Conservation (phyloP, 371 early-diverging fungal genomes). For the Actinomortierella wolfii region DNA sequence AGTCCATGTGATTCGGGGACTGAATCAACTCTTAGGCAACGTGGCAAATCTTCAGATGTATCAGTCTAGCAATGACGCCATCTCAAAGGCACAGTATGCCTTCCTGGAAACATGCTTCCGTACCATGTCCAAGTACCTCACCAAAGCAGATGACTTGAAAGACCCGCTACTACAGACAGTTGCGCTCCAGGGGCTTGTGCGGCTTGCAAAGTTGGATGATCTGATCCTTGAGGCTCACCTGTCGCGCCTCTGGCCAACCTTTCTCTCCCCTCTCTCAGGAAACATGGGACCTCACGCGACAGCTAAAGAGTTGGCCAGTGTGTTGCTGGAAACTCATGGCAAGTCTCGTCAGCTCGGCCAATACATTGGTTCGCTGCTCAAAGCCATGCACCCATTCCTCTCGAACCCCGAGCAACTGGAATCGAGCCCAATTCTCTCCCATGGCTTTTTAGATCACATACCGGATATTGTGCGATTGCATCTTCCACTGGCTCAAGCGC, state of each 20-base stretch:
- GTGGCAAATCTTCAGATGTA: conserved; percentile 40
- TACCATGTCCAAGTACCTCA: conserved; percentile 26
- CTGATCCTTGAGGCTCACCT: conserved; percentile 34
- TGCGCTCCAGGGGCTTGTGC: conserved; percentile 29
- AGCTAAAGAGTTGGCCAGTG: conserved; percentile 39
- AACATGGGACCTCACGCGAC: conserved; percentile 15
- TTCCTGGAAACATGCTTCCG: conserved; percentile 38
- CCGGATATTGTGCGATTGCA: conserved; percentile 43
- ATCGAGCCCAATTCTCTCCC: conserved; percentile 52
- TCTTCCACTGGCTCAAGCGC: conserved; percentile 54
- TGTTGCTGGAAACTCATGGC: conserved; percentile 54
- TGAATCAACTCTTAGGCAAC: conserved; percentile 24
- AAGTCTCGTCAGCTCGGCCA: conserved; percentile 59
- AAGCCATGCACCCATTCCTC: conserved; percentile 28
- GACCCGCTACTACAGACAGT: conserved; percentile 25
- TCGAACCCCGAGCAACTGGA: conserved; percentile 25
- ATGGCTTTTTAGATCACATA: conserved; percentile 45
- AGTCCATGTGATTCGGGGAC: conserved; percentile 4
- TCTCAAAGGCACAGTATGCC: conserved; percentile 24
- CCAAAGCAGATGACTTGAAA: conserved; percentile 8
- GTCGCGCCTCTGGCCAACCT: conserved; percentile 38
- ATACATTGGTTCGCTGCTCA: conserved; percentile 50
- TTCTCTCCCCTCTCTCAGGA: conserved; percentile 17
- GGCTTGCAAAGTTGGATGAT: conserved; percentile 34
- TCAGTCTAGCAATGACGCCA: conserved; percentile 39